Percentiles rank a stretch among this genome's conserved stretches.
These are phyloP conservation scores for Puccinia polysora DNA, from an alignment of 1,284 basidiomycete genomes.

Conservation along the genomic window DNA sequence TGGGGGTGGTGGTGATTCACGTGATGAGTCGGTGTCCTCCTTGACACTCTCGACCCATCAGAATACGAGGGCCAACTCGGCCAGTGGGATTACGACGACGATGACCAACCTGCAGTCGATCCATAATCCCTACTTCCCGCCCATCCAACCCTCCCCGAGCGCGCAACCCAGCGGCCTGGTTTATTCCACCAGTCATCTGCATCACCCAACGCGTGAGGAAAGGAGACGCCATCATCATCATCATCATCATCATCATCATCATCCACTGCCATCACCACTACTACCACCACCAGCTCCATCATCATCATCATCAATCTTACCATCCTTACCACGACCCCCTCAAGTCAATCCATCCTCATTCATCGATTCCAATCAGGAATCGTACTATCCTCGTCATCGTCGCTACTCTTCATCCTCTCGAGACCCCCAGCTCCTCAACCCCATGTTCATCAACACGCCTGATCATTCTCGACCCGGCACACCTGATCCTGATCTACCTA, in stretches of 20 bases:
- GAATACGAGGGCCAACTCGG: conserved; percentile 12
- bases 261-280: no score
- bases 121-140: conserved; percentile 43
- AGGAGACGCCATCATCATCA: not conserved
- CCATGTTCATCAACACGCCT: conserved; percentile 18
- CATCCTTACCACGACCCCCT: not conserved
- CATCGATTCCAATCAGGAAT: no score
- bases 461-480: conserved; percentile 32
- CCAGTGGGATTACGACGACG: not conserved
- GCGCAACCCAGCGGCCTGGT: not conserved
- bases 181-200: not conserved
- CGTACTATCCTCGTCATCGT: no score
- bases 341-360: not conserved
- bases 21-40: conserved; percentile 2
- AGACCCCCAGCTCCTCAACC: not conserved
- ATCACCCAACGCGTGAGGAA: conserved; percentile 2
- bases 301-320: no score
- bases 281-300: no score
- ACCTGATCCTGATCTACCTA: conserved; percentile 33
- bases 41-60: conserved; percentile 13
- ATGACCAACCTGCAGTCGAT: no score
- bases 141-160: conserved; percentile 1
- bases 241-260: no score
- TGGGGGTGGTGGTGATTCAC: not conserved
- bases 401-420: no score